Evolutionary conservation across 495 filamentous ascomycete species (phyloP), one percentile per base, ranked within the genome.

Genomic region (Aspergillus steynii): DNA sequence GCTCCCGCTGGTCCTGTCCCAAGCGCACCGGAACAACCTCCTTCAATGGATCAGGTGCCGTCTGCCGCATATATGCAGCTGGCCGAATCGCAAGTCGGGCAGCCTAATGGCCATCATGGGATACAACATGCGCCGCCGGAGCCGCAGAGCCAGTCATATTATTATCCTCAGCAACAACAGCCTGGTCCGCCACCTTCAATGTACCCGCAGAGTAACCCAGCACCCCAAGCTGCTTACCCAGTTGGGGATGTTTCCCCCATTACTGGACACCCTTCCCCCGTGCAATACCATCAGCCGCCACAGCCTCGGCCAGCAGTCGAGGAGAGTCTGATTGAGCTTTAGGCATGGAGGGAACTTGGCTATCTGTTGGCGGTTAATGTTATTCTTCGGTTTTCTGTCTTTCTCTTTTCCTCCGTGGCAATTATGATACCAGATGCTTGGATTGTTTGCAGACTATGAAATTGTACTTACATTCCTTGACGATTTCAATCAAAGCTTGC

Each of bases 291-390:
- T 62, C 71, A 77, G 55, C 69, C 75, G 26, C 50, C 75, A 34
- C 72, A 75, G 20, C 79, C 85, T 57, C 80, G 85, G 10, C 83
- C 85, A 14, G 74, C 60, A 31, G 80, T 91, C 59, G 94, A 98
- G 74, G 94, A 98, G 75, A 93, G 90, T 67, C 77, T 98, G 73
- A 98, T 98, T 75, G 94, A 98, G 65, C 72, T 84, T 58, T 84
- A 75, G 29, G 15, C 5, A 25, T 53, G 34, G 42, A 3, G 20
- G 3, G 5, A 14, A 27, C 8, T 54, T 32, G 5, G 20, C 15
- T 20, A 5, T 47, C 25, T 56, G 9, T 55, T 27, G n/a, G 49
- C 45, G 53, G 51, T 53, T 31, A 46, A 6, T 59, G 27, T 31
- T 12, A 20, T 50, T 34, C 42, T 49, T 25, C 46, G 49, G 45